Evolutionary conservation across 768 basidiomycete species (phyloP).

Genomic region (Suillus spraguei): DNA sequence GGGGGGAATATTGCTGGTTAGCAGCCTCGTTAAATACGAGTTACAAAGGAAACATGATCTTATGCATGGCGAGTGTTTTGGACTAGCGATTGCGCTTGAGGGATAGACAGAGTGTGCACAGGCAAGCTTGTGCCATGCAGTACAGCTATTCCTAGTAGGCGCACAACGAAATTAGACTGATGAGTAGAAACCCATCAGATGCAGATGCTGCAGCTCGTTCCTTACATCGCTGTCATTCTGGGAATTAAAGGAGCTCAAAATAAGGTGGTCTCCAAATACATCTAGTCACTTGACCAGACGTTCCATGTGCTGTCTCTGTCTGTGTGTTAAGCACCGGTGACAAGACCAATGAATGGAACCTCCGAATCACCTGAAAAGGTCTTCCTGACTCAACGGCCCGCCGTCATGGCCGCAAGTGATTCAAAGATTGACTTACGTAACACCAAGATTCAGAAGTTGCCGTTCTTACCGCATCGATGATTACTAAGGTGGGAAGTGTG

Average conservation of each 20-base stretch:
- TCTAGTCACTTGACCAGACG: not conserved
- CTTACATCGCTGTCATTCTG: not conserved
- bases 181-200: not conserved
- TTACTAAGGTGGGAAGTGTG: conserved; percentile 6
- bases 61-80: not conserved
- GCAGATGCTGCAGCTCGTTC: not conserved
- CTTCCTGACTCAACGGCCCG: not conserved
- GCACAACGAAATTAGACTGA: not conserved
- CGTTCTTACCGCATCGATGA: not conserved
- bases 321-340: not conserved
- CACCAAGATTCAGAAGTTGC: not conserved
- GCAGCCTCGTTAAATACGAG: not conserved
- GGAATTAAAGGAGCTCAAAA: not conserved
- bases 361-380: not conserved
- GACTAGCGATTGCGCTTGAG: not conserved
- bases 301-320: not conserved
- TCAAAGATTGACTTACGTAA: not conserved
- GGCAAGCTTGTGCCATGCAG: not conserved
- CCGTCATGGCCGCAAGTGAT: no score
- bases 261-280: not conserved
- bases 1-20: not conserved
- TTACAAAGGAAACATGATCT: not conserved
- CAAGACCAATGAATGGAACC: not conserved
- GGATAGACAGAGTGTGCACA: not conserved
- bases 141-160: not conserved